Base-by-base conservation (phyloP, 306 rosid genomes). In the Abrus precatorius region DNA sequence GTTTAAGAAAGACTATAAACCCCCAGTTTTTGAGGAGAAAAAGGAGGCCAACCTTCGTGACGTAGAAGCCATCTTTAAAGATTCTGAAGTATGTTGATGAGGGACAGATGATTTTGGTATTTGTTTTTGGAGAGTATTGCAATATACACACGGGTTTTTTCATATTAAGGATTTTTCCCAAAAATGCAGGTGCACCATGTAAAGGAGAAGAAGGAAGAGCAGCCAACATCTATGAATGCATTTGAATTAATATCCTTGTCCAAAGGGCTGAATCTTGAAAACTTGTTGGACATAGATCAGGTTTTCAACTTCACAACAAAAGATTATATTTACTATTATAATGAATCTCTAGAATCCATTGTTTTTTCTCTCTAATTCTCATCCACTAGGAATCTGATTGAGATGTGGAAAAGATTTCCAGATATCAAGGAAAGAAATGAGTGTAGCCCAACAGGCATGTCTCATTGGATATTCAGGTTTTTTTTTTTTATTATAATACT, bases 171-270 rank as follows among this genome's bases (percentile, higher is more conserved):
- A 52, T 75, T 61, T 78, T 83, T 2, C 66, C 73, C 73, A 71
- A 72, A 72, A 78, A 54, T 50, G 69, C 88, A 93, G 97, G 97
- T 91, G 82, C 90, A 87, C 88, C 94, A 84, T 65, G 97, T 90
- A 66, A 90, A 84, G 3, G 97, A 93, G 78, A 93, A 86, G 91
- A 92, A 82, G 87, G 97, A 91, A 86, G 97, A 91, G 59, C 92
- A 93, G 66, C 97, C 97, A 43, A 67, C 85, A 50, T 85, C 93
- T 6, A 91, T 93, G 91, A 93, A 93, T 82, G 97, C 97, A 49
- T 93, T 93, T 29, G 97, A 93, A 74, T 82, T 93, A 75, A 93
- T 93, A 77, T 93, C 97, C 48, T 84, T 93, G 97, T 91, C 97
- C 8, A 87, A 90, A 84, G 97, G 97, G 68, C 97, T 93, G 41